Conservation (phyloP, 106 monocot genomes). For the Ottelia alismoides region DNA sequence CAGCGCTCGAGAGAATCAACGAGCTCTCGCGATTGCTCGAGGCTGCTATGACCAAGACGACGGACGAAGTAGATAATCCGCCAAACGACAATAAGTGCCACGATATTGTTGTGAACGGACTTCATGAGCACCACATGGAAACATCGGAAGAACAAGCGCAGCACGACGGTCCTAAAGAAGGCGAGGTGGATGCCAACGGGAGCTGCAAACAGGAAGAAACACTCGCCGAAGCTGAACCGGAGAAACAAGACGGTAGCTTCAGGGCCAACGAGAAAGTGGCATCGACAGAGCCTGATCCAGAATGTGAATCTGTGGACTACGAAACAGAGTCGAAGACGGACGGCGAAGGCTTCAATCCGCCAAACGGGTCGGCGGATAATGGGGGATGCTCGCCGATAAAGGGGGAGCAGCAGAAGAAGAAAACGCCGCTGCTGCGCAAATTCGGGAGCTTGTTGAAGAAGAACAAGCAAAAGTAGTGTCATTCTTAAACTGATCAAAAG, state of each 20-base stretch:
- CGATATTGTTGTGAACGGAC: constrained; percentile 7
- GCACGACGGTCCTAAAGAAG: not conserved
- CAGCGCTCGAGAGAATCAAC: constrained; percentile 26
- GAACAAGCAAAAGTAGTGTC: constrained; percentile 23
- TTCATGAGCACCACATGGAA: constrained; percentile 6
- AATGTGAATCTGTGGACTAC: constrained; percentile 24
- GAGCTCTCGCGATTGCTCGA: constrained; percentile 26
- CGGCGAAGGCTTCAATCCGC: constrained; percentile 14
- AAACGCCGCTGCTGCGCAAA: constrained; percentile 34
- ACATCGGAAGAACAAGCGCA: constrained; percentile 7
- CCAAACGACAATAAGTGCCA: constrained; percentile 12
- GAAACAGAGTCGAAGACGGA: constrained; percentile 27
- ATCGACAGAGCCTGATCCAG: constrained; percentile 28
- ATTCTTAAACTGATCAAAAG: too few species aligned
- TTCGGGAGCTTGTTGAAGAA: constrained; percentile 54
- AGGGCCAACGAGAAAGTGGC: constrained; percentile 18
- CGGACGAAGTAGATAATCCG: constrained; percentile 20
- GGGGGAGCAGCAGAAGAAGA: constrained; percentile 37
- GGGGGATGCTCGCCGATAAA: constrained; percentile 12
- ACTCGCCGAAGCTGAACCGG: constrained; percentile 1
- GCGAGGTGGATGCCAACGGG: constrained; percentile 4
- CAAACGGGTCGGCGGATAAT: constrained; percentile 21
- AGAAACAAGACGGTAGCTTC: constrained; percentile 7
- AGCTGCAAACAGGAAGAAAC: constrained; percentile 6
- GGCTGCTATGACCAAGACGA: constrained; percentile 17